phyloP scores from a whole-genome alignment of 2,329 filamentous ascomycete species.

The Trichoderma sp. region DNA sequence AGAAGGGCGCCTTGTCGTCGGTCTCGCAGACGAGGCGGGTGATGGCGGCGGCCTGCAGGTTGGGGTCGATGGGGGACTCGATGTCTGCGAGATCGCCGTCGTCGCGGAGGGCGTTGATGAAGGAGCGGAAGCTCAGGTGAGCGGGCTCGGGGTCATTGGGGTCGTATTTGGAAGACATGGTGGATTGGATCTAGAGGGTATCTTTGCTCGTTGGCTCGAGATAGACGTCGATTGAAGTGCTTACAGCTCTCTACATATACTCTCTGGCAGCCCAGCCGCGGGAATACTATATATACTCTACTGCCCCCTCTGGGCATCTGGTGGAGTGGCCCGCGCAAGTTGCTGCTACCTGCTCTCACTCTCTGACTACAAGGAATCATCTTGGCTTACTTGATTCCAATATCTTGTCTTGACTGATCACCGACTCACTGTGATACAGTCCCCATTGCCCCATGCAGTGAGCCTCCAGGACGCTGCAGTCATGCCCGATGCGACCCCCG shows the following conservation, averaged over 20 bases:
- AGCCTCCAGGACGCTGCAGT: background rate
- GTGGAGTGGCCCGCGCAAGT: background rate
- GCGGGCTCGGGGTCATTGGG: constrained; percentile 17
- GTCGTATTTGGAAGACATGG: background rate
- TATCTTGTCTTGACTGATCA: background rate
- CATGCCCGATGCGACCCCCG: background rate
- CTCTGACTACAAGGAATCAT: background rate
- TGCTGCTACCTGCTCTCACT: background rate
- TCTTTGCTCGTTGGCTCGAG: background rate
- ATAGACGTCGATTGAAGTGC: background rate
- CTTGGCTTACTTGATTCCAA: background rate
- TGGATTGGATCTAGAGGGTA: background rate
- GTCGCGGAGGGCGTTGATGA: constrained; percentile 45
- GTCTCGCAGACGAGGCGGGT: constrained; percentile 48
- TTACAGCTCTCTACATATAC: background rate
- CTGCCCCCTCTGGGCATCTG: background rate
- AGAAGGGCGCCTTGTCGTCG: constrained; percentile 50
- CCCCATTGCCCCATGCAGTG: background rate
- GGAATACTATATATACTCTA: background rate
- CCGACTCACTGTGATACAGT: background rate
- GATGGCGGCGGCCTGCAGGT: constrained; percentile 51
- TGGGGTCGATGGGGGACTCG: constrained; percentile 44
- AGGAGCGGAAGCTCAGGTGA: constrained; percentile 47
- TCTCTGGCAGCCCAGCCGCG: background rate
- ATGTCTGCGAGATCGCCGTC: constrained; percentile 51